Base-by-base conservation (phyloP, 1,284 basidiomycete genomes). In the Naganishia cerealis region DNA sequence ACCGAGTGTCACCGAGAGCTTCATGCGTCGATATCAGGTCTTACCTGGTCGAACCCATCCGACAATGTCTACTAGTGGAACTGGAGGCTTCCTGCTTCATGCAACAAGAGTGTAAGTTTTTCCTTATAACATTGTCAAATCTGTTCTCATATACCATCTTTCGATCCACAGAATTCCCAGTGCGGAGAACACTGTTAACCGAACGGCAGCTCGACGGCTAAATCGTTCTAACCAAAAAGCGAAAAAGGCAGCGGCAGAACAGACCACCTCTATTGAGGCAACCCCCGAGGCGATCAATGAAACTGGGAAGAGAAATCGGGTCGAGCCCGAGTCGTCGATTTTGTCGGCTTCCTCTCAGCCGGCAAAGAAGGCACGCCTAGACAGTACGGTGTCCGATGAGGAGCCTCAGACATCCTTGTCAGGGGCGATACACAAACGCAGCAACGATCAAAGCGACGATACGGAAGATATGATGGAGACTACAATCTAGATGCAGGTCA, bases 11-110 rank as follows among this genome's bases (percentile, higher is more conserved):
- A 90, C 90, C 1, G 95, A 99, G 81, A 86, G 88, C 12, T 99
- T 92, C 90, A 80, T 93, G 58, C 86, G 96, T 59, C 86, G 87
- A 72, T 99, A 98, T 82, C 95, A 98, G 79, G 90, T 94, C 12
- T 83, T 99, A 21, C 95, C 95, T 29, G 95, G 95, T 16, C 86
- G 96, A 40, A 96, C 92, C 52, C 96, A 99, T 82, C 96, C 96
- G 0, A 88, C 87, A 73, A 99, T 99, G 96, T 89, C 85, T 68
- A 92, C 89, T 57, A 90, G 91, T 18, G 92, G 91, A 1, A 89
- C 90, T 2, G 94, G 91, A 5, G 95, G 96, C 0, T 97, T 88
- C 80, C 82, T 99, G 36, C 83, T 98, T 57, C 88, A 91, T 76
- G 86, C 89, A 8, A 88, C 88, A 48, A 90, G 90, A 85, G 87